phyloP scores from a whole-genome alignment of 768 basidiomycete species.

The Cyclocybe aegerita region DNA sequence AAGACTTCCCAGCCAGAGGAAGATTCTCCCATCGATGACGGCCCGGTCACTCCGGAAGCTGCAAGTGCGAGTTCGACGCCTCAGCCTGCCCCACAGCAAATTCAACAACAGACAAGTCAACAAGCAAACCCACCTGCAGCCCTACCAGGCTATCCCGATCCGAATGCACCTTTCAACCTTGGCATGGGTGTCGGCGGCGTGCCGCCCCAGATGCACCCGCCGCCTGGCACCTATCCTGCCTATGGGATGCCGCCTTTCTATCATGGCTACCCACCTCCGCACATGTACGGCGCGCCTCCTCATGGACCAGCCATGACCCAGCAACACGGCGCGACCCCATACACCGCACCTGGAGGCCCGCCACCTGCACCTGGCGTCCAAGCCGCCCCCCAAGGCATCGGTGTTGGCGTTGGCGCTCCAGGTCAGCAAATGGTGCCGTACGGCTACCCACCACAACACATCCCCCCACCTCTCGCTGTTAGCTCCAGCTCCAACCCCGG shows the following conservation, averaged over 20 bases:
- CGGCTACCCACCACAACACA: slow-evolving; percentile 8
- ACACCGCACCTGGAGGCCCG: not conserved
- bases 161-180: slow-evolving; percentile 4
- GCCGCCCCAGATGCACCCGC: slow-evolving; percentile 4
- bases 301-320: slow-evolving; percentile 8
- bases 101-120: not conserved
- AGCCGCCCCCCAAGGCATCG: too few relatives aligned
- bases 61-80: slow-evolving; percentile 12
- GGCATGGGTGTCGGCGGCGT: not conserved
- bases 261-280: slow-evolving; percentile 16
- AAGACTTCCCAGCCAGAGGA: slow-evolving; percentile 21
- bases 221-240: slow-evolving; percentile 13
- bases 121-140: not conserved
- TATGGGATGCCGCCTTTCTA: slow-evolving; percentile 18
- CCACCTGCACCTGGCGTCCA: slow-evolving; percentile 5
- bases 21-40: slow-evolving; percentile 12
- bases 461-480: too few relatives aligned
- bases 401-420: too few relatives aligned
- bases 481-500: too few relatives aligned
- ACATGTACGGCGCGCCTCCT: slow-evolving; percentile 12
- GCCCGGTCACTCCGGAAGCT: slow-evolving; percentile 15
- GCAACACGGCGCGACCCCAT: slow-evolving; percentile 5
- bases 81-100: slow-evolving; percentile 14
- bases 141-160: slow-evolving; percentile 12
- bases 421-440: slow-evolving; percentile 6